Percentiles rank a stretch among this genome's conserved stretches.
These are phyloP conservation scores for Solanum dulcamara DNA, from an alignment of 257 asterid genomes.

Conservation along the genomic window DNA sequence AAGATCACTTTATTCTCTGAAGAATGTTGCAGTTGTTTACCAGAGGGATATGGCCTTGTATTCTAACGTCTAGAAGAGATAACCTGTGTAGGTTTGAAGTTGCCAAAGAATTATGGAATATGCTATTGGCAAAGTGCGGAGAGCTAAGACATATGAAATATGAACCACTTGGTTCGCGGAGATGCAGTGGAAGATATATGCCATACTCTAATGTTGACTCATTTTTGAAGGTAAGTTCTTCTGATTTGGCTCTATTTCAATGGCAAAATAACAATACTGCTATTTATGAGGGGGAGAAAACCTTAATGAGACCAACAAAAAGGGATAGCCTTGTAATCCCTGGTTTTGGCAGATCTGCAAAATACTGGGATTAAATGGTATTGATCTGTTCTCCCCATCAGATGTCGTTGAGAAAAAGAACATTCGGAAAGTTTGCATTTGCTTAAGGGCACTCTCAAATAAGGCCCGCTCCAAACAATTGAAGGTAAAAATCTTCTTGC, in stretches of 20 bases:
- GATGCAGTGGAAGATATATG: conserved; percentile 70
- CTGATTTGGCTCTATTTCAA: neutral
- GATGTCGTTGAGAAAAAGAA: conserved; percentile 86
- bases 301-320: neutral
- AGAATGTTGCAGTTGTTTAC: neutral
- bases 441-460: conserved; percentile 76
- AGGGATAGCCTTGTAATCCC: neutral
- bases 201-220: conserved; percentile 92
- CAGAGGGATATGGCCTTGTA: neutral
- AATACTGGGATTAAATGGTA: conserved; percentile 79
- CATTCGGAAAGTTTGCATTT: conserved; percentile 76
- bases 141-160: conserved; percentile 58
- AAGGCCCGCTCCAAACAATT: conserved; percentile 74
- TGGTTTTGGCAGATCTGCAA: conserved; percentile 49
- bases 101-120: conserved; percentile 57
- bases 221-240: conserved; percentile 56
- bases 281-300: neutral
- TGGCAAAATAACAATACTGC: neutral
- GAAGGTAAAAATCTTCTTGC: conserved; percentile 29
- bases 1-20: neutral
- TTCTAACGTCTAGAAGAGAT: neutral
- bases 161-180: conserved; percentile 50
- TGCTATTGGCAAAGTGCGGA: conserved; percentile 49
- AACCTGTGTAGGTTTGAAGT: conserved; percentile 50
- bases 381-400: conserved; percentile 89